Evolutionary conservation across 2,329 filamentous ascomycete genomes (phyloP).

Genomic region (Fusarium luffae): DNA sequence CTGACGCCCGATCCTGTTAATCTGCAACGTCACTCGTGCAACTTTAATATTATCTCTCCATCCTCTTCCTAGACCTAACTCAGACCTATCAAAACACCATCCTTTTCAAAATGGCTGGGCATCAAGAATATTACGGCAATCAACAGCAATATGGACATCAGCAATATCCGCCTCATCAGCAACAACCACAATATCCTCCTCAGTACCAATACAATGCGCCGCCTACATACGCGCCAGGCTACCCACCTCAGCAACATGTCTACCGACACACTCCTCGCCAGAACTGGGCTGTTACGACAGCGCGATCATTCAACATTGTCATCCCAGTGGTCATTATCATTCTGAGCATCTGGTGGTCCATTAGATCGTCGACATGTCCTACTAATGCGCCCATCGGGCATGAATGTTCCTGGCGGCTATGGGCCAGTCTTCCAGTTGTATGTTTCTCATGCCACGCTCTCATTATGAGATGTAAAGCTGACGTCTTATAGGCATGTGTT

Average conservation of each 20-base stretch:
- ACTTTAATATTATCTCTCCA: background rate
- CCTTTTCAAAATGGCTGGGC: constrained; percentile 17
- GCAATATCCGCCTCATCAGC: background rate
- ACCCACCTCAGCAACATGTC: constrained; percentile 7
- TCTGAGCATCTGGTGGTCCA: constrained; percentile 55
- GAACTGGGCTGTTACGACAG: constrained; percentile 20
- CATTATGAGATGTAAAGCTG: background rate
- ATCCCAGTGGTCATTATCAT: constrained; percentile 52
- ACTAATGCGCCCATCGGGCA: constrained; percentile 17
- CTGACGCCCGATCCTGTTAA: background rate
- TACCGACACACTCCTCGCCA: constrained; percentile 15
- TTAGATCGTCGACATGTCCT: constrained; percentile 36
- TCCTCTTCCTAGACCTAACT: background rate
- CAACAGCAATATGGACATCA: background rate
- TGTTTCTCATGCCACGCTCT: background rate
- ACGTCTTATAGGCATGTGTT: constrained; percentile 20
- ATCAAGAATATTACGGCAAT: constrained; percentile 23
- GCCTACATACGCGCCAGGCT: constrained; percentile 20
- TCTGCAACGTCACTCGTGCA: background rate
- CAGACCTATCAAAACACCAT: background rate
- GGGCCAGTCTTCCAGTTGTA: constrained; percentile 42
- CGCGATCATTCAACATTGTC: constrained; percentile 38
- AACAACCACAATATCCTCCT: constrained; percentile 8
- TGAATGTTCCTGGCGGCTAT: constrained; percentile 41
- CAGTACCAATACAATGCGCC: constrained; percentile 8